phyloP scores from a whole-genome alignment of 2,329 filamentous ascomycete species.

The Fusarium continuum region DNA sequence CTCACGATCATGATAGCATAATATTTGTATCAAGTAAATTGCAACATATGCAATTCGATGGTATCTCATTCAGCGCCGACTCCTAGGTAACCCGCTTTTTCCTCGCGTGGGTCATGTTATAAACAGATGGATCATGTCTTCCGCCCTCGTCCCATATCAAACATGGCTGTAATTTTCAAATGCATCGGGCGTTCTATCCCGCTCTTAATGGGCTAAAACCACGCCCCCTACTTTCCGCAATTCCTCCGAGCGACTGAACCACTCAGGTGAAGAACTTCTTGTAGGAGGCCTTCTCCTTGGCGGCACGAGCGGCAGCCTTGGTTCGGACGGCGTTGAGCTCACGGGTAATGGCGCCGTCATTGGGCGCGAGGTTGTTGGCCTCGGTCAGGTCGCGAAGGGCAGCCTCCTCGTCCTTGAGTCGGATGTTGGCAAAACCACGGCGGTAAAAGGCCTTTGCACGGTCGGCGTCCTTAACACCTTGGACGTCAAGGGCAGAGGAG shows the following conservation, averaged over 20 bases:
- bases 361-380: slow-evolving; percentile 78
- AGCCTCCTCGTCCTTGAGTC: slow-evolving; percentile 83
- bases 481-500: slow-evolving; percentile 74
- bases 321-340: slow-evolving; percentile 84
- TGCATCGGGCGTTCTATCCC: slow-evolving; percentile 23
- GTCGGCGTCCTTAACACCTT: slow-evolving; percentile 75
- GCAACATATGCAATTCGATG: slow-evolving; percentile 42
- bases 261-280: slow-evolving; percentile 83
- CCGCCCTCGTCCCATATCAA: slow-evolving; percentile 13
- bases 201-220: slow-evolving; percentile 12
- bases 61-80: slow-evolving; percentile 46
- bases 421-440: slow-evolving; percentile 77
- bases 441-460: slow-evolving; percentile 91
- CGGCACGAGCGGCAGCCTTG: slow-evolving; percentile 73
- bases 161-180: slow-evolving; percentile 25
- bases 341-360: slow-evolving; percentile 76
- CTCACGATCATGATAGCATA: neutral
- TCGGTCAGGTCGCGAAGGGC: slow-evolving; percentile 79
- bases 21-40: slow-evolving; percentile 15
- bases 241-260: neutral
- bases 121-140: slow-evolving; percentile 39
- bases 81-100: slow-evolving; percentile 41
- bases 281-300: slow-evolving; percentile 92
- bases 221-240: slow-evolving; percentile 7
- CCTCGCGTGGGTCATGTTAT: slow-evolving; percentile 35